Conservation (phyloP, 2,329 filamentous ascomycete genomes). For the Paracoccidioides lutzii region DNA sequence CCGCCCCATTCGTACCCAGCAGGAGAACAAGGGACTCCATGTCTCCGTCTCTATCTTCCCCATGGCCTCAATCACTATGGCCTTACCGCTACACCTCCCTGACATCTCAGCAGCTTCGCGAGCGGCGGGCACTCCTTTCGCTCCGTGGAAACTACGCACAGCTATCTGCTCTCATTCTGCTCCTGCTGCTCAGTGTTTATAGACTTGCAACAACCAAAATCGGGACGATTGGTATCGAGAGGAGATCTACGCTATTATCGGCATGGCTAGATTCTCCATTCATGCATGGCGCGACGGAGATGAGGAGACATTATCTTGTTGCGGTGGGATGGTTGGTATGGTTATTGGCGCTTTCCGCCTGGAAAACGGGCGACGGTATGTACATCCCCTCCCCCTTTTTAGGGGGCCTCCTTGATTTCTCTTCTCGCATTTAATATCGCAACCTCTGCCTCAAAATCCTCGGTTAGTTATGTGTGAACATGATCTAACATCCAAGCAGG, state of each 20-base stretch:
- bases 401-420: background rate
- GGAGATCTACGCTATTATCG: conserved; percentile 3
- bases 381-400: background rate
- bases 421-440: background rate
- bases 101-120: conserved; percentile 36
- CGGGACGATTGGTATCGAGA: conserved; percentile 5
- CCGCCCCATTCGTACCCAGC: background rate
- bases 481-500: conserved; percentile 27
- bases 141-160: conserved; percentile 44
- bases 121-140: conserved; percentile 42
- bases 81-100: conserved; percentile 43
- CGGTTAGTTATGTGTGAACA: background rate
- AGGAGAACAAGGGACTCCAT: background rate
- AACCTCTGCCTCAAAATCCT: background rate
- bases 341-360: conserved; percentile 39
- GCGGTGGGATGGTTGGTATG: conserved; percentile 39
- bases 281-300: conserved; percentile 33
- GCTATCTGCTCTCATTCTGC: conserved; percentile 37
- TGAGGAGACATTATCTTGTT: conserved; percentile 38
- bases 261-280: conserved; percentile 37
- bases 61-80: conserved; percentile 16
- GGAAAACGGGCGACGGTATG: conserved; percentile 43
- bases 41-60: background rate
- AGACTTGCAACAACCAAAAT: conserved; percentile 7
- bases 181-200: conserved; percentile 29